These are phyloP conservation scores for Stygiomarasmius scandens DNA, from an alignment of 1,284 basidiomycete species.

Conservation along the genomic window DNA sequence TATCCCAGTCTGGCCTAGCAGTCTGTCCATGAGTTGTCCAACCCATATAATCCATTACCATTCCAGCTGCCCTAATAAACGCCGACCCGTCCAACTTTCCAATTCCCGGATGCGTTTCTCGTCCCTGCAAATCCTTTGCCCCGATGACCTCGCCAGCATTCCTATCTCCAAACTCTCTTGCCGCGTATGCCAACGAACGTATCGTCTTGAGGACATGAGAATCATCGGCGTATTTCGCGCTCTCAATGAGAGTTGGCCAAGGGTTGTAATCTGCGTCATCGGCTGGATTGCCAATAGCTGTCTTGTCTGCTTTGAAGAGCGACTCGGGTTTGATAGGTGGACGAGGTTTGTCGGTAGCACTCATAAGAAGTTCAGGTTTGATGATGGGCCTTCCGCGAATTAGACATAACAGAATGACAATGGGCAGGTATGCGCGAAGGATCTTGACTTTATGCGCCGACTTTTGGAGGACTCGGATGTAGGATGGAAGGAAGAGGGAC, in stretches of 20 bases:
- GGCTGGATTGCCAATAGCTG: slow-evolving; percentile 39
- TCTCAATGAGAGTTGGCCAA: slow-evolving; percentile 61
- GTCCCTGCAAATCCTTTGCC: slow-evolving; percentile 31
- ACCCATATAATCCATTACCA: slow-evolving; percentile 61
- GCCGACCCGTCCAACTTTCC: slow-evolving; percentile 59
- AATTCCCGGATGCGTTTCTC: slow-evolving; percentile 48
- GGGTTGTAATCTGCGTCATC: slow-evolving; percentile 48
- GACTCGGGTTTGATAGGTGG: slow-evolving; percentile 31
- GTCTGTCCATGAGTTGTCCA: slow-evolving; percentile 62
- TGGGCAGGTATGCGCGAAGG: slow-evolving; percentile 50
- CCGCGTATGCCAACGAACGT: slow-evolving; percentile 56
- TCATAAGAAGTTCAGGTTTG: slow-evolving; percentile 57
- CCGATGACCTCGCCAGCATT: slow-evolving; percentile 48
- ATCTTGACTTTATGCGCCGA: slow-evolving; percentile 46
- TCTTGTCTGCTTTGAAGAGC: slow-evolving; percentile 18
- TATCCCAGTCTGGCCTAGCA: slow-evolving; percentile 55
- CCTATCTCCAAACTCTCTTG: slow-evolving; percentile 50
- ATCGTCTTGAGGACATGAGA: slow-evolving; percentile 65
- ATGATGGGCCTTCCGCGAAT: slow-evolving; percentile 63
- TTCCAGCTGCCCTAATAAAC: slow-evolving; percentile 65
- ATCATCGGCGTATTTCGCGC: slow-evolving; percentile 57
- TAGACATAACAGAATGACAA: slow-evolving; percentile 46
- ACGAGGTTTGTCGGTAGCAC: slow-evolving; percentile 46
- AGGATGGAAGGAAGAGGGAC: slow-evolving; percentile 59
- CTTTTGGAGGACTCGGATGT: slow-evolving; percentile 41